Percentiles rank a stretch among this genome's conserved stretches.
These are phyloP conservation scores for Candida qinlingensis DNA, from an alignment of 805 yeast species.

Conservation along the genomic window DNA sequence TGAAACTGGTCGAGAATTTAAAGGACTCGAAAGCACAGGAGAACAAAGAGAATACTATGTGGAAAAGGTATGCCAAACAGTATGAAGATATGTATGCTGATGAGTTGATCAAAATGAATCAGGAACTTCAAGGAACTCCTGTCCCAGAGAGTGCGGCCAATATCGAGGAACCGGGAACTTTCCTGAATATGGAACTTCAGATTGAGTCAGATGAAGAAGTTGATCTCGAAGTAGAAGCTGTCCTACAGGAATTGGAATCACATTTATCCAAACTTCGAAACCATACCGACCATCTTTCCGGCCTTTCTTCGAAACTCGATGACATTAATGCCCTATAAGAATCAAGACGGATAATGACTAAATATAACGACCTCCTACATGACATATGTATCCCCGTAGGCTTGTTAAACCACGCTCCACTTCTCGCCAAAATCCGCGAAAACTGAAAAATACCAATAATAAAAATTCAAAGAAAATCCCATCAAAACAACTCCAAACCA, in stretches of 20 bases:
- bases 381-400: no score
- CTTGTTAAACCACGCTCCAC: no score
- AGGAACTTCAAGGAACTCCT: constrained; percentile 4
- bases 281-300: constrained; percentile 10
- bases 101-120: constrained; percentile 10
- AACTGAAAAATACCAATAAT: no score
- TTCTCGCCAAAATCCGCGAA: no score
- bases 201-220: constrained; percentile 1
- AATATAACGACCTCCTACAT: neutral
- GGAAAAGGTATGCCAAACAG: constrained; percentile 9
- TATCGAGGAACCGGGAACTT: neutral
- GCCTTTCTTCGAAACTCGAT: constrained; percentile 11
- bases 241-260: constrained; percentile 10
- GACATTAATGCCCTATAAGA: neutral
- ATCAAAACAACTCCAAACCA: neutral
- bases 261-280: constrained; percentile 12
- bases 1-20: constrained; percentile 12
- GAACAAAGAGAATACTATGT: constrained; percentile 6
- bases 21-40: constrained; percentile 11
- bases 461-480: neutral
- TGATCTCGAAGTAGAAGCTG: constrained; percentile 3
- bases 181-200: constrained; percentile 1
- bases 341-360: no score
- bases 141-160: neutral
- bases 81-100: constrained; percentile 11